Conservation (phyloP, 1,284 basidiomycete genomes). For the Malassezia cuniculi region DNA sequence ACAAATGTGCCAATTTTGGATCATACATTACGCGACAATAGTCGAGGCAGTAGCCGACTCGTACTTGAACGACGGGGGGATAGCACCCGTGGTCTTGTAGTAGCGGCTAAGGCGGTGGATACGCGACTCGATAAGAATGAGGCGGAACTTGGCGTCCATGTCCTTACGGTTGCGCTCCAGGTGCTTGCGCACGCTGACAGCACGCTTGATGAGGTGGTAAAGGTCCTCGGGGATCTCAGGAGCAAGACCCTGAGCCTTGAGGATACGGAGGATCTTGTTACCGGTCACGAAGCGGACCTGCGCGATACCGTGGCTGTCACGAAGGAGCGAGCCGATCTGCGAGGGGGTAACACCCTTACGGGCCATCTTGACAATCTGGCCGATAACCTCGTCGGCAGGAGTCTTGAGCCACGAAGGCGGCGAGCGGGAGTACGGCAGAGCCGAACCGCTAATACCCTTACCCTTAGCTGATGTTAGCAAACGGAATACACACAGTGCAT, state of each 20-base stretch:
- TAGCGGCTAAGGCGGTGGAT: constrained; percentile 90
- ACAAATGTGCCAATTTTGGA: too few relatives aligned
- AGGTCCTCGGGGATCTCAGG: constrained; percentile 98
- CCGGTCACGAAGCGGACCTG: constrained; percentile 91
- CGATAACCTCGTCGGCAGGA: constrained; percentile 82
- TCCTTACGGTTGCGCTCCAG: constrained; percentile 92
- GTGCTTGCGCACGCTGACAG: constrained; percentile 96
- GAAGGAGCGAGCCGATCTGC: constrained; percentile 92
- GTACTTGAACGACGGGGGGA: constrained; percentile 79
- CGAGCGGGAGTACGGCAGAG: constrained; percentile 88
- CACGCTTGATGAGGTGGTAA: constrained; percentile 98
- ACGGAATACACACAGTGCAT: constrained; percentile 42
- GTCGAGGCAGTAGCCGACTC: constrained; percentile 46
- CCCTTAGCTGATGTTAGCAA: constrained; percentile 27
- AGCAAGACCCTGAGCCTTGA: constrained; percentile 89
- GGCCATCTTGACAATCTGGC: constrained; percentile 93
- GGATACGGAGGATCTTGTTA: constrained; percentile 97
- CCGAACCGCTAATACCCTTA: constrained; percentile 58
- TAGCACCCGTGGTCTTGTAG: constrained; percentile 97
- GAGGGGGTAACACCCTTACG: constrained; percentile 95
- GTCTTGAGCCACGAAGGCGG: constrained; percentile 96
- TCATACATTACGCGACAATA: constrained; percentile 40
- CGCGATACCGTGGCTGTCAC: constrained; percentile 94
- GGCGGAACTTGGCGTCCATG: constrained; percentile 69
- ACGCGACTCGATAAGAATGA: constrained; percentile 94